These are phyloP conservation scores for Elsinoe fawcettii DNA, from an alignment of 2,329 filamentous ascomycete genomes.

Conservation along the genomic window DNA sequence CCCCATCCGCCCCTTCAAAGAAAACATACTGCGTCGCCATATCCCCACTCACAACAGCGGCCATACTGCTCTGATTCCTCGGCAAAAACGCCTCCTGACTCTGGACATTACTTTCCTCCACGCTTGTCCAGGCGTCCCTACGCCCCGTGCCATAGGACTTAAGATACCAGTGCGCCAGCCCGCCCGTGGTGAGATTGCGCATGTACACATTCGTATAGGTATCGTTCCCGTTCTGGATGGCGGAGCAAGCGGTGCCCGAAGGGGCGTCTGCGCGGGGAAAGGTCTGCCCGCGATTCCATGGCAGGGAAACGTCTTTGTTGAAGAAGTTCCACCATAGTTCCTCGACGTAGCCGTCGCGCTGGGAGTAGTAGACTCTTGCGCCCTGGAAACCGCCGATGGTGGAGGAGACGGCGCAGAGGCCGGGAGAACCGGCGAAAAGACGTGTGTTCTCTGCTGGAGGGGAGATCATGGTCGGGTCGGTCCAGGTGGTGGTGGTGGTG, in stretches of 20 bases:
- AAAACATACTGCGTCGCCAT: constrained; percentile 4
- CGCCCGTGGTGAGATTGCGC: constrained; percentile 1
- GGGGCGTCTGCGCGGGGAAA: background rate
- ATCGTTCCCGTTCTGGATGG: constrained; percentile 8
- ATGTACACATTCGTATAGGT: constrained; percentile 10
- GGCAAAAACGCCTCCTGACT: background rate
- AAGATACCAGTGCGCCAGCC: constrained; percentile 6
- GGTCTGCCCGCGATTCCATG: background rate
- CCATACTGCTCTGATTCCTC: background rate
- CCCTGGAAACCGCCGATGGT: constrained; percentile 6
- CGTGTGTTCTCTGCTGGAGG: background rate
- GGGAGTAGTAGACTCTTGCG: background rate
- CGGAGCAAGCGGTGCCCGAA: background rate
- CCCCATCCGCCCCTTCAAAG: background rate
- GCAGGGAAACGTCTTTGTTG: background rate
- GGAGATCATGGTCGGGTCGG: background rate
- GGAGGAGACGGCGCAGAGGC: background rate
- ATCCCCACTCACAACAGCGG: background rate
- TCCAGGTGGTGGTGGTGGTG: background rate
- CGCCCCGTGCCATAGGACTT: background rate
- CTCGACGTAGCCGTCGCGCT: background rate
- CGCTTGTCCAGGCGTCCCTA: background rate
- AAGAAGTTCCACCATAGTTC: constrained; percentile 9
- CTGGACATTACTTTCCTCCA: background rate
- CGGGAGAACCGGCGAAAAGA: background rate